phyloP scores from a whole-genome alignment of 2,329 filamentous ascomycete genomes.

The Sporothrix globosa region DNA sequence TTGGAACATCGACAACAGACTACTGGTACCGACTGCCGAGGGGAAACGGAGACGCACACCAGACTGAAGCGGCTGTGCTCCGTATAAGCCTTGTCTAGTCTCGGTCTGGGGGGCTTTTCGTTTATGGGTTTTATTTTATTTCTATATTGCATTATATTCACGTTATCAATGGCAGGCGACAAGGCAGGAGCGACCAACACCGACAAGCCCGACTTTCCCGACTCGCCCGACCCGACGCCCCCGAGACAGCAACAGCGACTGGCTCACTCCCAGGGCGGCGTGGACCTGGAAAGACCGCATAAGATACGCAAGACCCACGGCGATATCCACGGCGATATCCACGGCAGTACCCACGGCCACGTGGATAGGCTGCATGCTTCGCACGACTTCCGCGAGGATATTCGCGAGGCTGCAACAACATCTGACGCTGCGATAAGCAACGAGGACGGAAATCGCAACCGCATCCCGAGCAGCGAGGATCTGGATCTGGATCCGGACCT shows the following conservation, averaged over 20 bases:
- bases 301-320: slow-evolving; percentile 25
- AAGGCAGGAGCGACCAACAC: slow-evolving; percentile 6
- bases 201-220: not conserved
- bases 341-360: not conserved
- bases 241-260: slow-evolving; percentile 11
- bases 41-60: not conserved
- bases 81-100: slow-evolving; percentile 14
- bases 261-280: not conserved
- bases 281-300: not conserved
- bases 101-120: not conserved
- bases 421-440: not conserved
- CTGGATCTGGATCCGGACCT: no score
- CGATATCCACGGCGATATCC: slow-evolving; percentile 18
- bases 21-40: slow-evolving; percentile 20
- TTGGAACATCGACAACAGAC: not conserved
- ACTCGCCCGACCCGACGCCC: no score
- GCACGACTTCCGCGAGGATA: not conserved
- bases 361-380: not conserved
- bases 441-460: slow-evolving; percentile 5
- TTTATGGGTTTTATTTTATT: not conserved
- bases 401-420: slow-evolving; percentile 8
- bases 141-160: slow-evolving; percentile 2
- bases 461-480: slow-evolving; percentile 22
- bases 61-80: not conserved
- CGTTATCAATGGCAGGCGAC: slow-evolving; percentile 23